Evolutionary conservation across 768 basidiomycete genomes (phyloP).

Genomic region (Lactarius hengduanensis): DNA sequence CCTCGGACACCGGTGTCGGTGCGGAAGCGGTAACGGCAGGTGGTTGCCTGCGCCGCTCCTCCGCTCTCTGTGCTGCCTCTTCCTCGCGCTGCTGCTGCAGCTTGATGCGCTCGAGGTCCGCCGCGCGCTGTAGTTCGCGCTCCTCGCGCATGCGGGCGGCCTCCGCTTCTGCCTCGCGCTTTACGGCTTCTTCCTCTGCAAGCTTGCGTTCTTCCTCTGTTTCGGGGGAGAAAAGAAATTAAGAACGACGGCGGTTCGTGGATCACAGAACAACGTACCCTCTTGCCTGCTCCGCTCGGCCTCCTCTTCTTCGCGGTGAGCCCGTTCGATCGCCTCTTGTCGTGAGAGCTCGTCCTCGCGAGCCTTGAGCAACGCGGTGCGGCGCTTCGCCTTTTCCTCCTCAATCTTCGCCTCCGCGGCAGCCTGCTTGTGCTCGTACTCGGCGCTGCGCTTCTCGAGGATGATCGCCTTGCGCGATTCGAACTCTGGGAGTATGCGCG

Average conservation of each 20-base stretch:
- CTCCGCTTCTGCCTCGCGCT: conserved; percentile 64
- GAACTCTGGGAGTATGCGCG: conserved; percentile 74
- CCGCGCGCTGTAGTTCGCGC: conserved; percentile 52
- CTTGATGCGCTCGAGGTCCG: conserved; percentile 53
- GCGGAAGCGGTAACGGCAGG: conserved; percentile 33
- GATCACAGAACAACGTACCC: conserved; percentile 43
- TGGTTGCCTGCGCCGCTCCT: conserved; percentile 38
- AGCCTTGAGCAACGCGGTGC: conserved; percentile 52
- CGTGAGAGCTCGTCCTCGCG: conserved; percentile 55
- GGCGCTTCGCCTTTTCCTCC: conserved; percentile 79
- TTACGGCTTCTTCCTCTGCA: conserved; percentile 40
- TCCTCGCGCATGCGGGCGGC: conserved; percentile 48
- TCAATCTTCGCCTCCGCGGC: conserved; percentile 67
- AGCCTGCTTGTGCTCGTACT: conserved; percentile 59
- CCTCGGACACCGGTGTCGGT: conserved; percentile 33
- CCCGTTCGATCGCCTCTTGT: conserved; percentile 42
- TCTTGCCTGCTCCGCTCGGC: conserved; percentile 48
- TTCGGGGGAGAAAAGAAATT: background rate
- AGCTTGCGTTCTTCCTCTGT: conserved; percentile 34
- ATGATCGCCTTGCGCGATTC: conserved; percentile 50
- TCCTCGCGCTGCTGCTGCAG: conserved; percentile 63
- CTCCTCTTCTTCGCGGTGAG: conserved; percentile 38
- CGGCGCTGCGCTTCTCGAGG: conserved; percentile 56
- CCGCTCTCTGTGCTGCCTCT: conserved; percentile 44
- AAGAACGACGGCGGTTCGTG: conserved; percentile 1